A percentile compares a stretch with the other conserved stretches of the same genome.
These are phyloP conservation scores for Hyaloscypha variabilis DNA, from an alignment of 495 filamentous ascomycete genomes.

Conservation along the genomic window DNA sequence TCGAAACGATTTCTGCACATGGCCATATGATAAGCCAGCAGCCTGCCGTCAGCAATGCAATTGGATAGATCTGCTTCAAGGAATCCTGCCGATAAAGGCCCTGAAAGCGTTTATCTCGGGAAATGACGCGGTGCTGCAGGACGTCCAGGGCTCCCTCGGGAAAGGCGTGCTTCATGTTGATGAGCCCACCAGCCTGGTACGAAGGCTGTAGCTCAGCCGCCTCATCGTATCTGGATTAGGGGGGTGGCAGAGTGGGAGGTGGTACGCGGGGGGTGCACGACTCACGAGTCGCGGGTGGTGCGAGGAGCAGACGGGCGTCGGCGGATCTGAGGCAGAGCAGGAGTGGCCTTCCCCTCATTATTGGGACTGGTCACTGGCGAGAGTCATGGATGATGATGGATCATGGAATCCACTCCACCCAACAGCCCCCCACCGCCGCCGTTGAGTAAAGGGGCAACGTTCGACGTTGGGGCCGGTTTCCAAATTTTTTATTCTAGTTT, in stretches of 20 bases:
- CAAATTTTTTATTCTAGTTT: too few relatives aligned
- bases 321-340: too few relatives aligned
- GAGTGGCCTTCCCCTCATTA: too few relatives aligned
- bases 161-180: background rate
- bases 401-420: too few relatives aligned
- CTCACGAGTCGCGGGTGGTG: too few relatives aligned
- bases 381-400: too few relatives aligned
- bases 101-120: background rate
- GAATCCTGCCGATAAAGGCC: background rate
- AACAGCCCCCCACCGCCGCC: too few relatives aligned
- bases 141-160: background rate
- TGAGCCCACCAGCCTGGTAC: background rate
- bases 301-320: too few relatives aligned
- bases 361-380: too few relatives aligned
- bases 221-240: background rate
- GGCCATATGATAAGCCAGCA: background rate
- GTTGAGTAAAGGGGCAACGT: too few relatives aligned
- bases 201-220: background rate
- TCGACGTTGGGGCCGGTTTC: too few relatives aligned
- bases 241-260: background rate
- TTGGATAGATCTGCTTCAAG: background rate
- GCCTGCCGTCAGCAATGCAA: background rate
- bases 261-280: too few relatives aligned
- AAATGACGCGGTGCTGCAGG: constrained; percentile 7
- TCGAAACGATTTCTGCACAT: background rate